Base-by-base conservation (phyloP, 306 rosid species). In the Prosopis cineraria region DNA sequence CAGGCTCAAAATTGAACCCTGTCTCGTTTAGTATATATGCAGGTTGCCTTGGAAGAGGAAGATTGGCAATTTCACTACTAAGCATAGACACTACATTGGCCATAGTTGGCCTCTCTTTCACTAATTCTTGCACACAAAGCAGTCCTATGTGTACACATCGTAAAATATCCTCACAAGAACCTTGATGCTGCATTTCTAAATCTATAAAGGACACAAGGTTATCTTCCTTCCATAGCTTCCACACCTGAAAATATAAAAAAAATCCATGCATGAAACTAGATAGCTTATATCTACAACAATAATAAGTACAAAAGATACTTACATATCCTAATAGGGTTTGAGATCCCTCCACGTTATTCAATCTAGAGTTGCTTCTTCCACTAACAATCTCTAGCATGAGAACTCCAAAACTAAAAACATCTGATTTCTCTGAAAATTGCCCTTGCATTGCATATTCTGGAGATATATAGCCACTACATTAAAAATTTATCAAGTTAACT, bases 251-350 rank as follows among this genome's bases (percentile, higher is more conserved):
- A 6, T 16, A 62, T 47, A 2, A 1, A 1, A 20, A 20, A 53
- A 65, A 8, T 55, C 25, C 3, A 19, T 45, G 36, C 56, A 7
- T 22, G 11, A 67, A 39, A 11, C 1, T 68, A 0, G 0, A 9
- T 4, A 67, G 19, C 20, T 67, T 25, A 40, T 65, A 13, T 41
- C n/a, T n/a, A n/a, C 3, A 33, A 3, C 10, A 0, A 17, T 1
- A n/a, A 19, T 20, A 75, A 5, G 33, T 4, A 53, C 22, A 12
- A 0, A 6, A 0, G 62, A 37, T 16, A 45, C 79, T 75, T 20
- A 63, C 72, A 63, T 30, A 64, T 75, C 63, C 79, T 47, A 75
- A 2, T 17, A 75, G 72, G 12, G 45, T 75, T n/a, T 63, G 56
- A 25, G 24, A 43, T 24, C 48, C 36, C 62, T 45, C 47, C 24